Conservation (phyloP, 2,329 filamentous ascomycete genomes). For the Pleomassaria siparia region DNA sequence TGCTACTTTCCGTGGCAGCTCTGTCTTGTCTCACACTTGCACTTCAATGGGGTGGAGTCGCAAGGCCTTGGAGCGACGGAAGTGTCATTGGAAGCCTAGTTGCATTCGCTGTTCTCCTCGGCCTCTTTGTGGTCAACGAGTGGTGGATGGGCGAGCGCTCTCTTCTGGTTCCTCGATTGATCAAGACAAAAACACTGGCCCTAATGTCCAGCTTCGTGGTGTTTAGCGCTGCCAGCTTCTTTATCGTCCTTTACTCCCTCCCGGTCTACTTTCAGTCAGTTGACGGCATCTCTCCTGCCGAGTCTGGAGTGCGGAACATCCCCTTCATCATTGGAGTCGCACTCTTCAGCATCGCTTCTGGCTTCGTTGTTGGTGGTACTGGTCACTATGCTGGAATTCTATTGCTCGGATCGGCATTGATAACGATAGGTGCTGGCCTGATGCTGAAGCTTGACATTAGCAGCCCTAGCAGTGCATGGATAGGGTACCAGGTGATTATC, state of each 20-base stretch:
- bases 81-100: conserved; percentile 49
- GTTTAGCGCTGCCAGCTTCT: conserved; percentile 39
- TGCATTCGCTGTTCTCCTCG: conserved; percentile 28
- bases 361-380: conserved; percentile 20
- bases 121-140: conserved; percentile 42
- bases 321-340: conserved; percentile 39
- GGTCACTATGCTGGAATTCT: conserved; percentile 41
- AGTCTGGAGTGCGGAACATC: conserved; percentile 46
- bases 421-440: conserved; percentile 44
- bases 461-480: conserved; percentile 43
- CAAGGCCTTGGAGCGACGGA: conserved; percentile 23
- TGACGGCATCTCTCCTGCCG: conserved; percentile 31
- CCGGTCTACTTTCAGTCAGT: conserved; percentile 53
- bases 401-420: conserved; percentile 28
- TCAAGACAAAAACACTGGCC: conserved; percentile 38
- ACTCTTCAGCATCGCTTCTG: conserved; percentile 39
- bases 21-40: conserved; percentile 47
- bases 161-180: conserved; percentile 39
- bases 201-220: conserved; percentile 38
- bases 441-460: conserved; percentile 43
- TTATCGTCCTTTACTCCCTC: conserved; percentile 48
- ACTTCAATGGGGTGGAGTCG: conserved; percentile 46
- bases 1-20: conserved; percentile 41
- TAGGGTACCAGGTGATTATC: conserved; percentile 49
- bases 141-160: conserved; percentile 42